A percentile compares a stretch with the other conserved stretches of the same genome.
phyloP scores from a whole-genome alignment of 371 early-diverging fungal genomes.

The Mortierella sp. region DNA sequence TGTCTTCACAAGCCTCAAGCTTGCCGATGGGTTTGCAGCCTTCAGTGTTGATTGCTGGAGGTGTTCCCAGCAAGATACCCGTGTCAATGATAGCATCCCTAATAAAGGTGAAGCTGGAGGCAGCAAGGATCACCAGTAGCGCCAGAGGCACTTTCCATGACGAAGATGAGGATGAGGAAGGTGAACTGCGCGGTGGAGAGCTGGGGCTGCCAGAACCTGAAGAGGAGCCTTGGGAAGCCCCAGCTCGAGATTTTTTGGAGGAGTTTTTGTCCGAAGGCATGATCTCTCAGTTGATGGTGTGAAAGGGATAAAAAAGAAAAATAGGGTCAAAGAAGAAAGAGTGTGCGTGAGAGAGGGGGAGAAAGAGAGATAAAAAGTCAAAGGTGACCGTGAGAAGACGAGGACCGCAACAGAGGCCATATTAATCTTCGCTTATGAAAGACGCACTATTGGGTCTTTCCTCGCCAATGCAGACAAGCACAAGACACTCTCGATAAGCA shows the following conservation, averaged over 20 bases:
- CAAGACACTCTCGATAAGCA: no score
- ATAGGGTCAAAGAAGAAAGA: conserved; percentile 3
- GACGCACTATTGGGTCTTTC: background rate
- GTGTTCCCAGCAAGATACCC: background rate
- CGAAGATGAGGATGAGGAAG: background rate
- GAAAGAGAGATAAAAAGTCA: background rate
- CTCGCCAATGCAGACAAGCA: no score
- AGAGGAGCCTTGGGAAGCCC: no score
- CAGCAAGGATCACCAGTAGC: conserved; percentile 2
- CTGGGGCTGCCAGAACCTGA: no score
- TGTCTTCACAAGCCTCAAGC: conserved; percentile 58
- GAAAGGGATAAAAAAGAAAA: background rate
- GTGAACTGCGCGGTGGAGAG: background rate
- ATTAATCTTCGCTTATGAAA: background rate
- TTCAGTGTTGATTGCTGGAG: background rate
- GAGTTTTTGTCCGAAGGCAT: no score
- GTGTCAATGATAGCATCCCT: conserved; percentile 3
- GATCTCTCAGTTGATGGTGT: no score
- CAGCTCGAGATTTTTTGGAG: no score
- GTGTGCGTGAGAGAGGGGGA: background rate
- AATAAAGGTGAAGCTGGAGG: background rate
- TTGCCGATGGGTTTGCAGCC: background rate
- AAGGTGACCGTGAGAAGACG: background rate
- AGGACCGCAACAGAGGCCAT: background rate
- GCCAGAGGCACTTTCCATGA: background rate